Base-by-base conservation (phyloP, 2,329 filamentous ascomycete genomes). In the Orbilia blumenaviensis region DNA sequence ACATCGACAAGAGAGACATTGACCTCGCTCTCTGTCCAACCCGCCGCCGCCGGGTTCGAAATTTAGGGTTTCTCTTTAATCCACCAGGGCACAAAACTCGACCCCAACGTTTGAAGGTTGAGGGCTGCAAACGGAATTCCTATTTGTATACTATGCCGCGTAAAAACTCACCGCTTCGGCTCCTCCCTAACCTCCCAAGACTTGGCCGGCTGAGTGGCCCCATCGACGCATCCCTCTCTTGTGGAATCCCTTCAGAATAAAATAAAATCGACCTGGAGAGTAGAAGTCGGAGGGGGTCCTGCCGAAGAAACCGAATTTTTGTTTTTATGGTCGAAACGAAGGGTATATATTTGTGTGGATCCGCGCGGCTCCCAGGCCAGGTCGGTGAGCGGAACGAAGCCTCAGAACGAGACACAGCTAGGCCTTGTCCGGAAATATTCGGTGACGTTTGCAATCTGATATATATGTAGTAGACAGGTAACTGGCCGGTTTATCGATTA, bases 101-200 rank as follows among this genome's bases (percentile, higher is more conserved):
- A 34, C 14, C 16, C 5, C 36, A n/a, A n/a, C 12, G 10, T 16
- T 48, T 23, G 27, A 18, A n/a, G n/a, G 34, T 18, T 18, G 36
- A 34, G 62, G 44, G 56, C 71, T 64, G 71, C 71, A 68, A 75
- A 68, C 71, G 71, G 71, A 63, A 63, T 38, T 36, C 14, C 5
- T 5, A 34, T 34, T n/a, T n/a, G n/a, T n/a, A n/a, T n/a, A n/a
- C 54, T 60, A 27, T 41, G 50, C 46, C 14, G 23, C 7, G 23
- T 58, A 44, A 18, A 36, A 66, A 76, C 72, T 76, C 60, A 76
- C 72, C 72, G 32, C 48, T 69, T 64, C 64, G 72, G 72, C 72
- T 76, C 72, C 72, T 76, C 58, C 72, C 64, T 69, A 76, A 76
- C 64, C 64, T 76, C 72, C 72, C 72, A 60, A 76, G 60, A 61